Evolutionary conservation across 495 filamentous ascomycete genomes (phyloP), one percentile per base, ranked within the genome.

Genomic region (Penicillium simplicissimum): DNA sequence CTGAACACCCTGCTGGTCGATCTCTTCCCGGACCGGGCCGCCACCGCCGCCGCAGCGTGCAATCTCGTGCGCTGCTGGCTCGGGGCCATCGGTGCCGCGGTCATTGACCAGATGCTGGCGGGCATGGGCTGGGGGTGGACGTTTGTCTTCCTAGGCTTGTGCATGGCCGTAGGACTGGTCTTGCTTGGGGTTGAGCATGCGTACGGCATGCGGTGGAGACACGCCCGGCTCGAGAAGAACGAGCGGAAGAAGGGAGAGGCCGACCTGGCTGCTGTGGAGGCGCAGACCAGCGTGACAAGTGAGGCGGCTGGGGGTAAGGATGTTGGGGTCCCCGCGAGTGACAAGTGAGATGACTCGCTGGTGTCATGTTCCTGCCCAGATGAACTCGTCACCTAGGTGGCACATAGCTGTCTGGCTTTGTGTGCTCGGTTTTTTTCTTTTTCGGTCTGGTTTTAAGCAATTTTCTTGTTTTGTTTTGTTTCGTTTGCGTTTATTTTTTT

Each of bases 61-160:
- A 91, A 92, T 66, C 70, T 92, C 14, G 80, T 85, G 2, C 70
- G 87, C 15, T 90, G 87, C 63, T 65, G 86, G 47, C 69, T 90
- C 4, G 87, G 88, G 1, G 89, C 88, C 1, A 83, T 75, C 0
- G 83, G 81, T 1, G 85, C 83, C 10, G 87, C 83, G 0, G 75
- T 81, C 2, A 85, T 90, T 45, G 74, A 81, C 34, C 81, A 82
- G 2, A 86, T 91, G 84, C 80, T 86, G 25, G 61, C 80, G 9
- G 79, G 67, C 0, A 84, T 90, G 71, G 88, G 88, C 0, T 64
- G 76, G 40, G 88, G 87, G 0, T 88, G 86, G 85, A 82, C 81
- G 19, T 89, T 85, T 63, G 85, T 81, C 1, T 79, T 89, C 23
- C 43, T 63, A 28, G 68, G 58, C 10, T 19, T 69, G 17, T 37